Conservation (phyloP, 352 stramenopile genomes). For the Peronosclerospora sorghi region DNA sequence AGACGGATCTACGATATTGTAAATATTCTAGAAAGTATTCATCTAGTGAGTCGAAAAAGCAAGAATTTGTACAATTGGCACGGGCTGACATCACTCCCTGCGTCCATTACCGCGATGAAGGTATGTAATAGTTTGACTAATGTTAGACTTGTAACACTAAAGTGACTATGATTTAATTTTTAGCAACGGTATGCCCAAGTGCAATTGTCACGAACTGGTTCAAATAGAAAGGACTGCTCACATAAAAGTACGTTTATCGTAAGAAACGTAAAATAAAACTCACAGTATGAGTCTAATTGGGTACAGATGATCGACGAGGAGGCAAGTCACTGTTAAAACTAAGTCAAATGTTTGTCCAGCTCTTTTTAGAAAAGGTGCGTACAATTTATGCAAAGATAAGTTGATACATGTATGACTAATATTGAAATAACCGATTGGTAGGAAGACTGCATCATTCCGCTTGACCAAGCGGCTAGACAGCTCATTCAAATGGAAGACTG, state of each 20-base stretch:
- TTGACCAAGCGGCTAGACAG: constrained; percentile 89
- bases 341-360: constrained; percentile 92
- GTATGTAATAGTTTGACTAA: constrained; percentile 14
- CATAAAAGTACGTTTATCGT: constrained; percentile 34
- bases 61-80: constrained; percentile 96
- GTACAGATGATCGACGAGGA: constrained; percentile 40
- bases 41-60: constrained; percentile 90
- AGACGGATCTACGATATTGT: constrained; percentile 96
- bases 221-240: constrained; percentile 32
- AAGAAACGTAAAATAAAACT: not conserved
- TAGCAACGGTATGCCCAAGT: constrained; percentile 38
- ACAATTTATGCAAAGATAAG: not conserved
- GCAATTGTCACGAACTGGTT: constrained; percentile 11
- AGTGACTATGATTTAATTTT: not conserved
- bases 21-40: constrained; percentile 95
- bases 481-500: constrained; percentile 85
- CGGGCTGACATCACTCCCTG: constrained; percentile 48
- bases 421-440: constrained; percentile 4
- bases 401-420: not conserved
- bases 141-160: not conserved
- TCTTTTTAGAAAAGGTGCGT: constrained; percentile 85
- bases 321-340: constrained; percentile 86
- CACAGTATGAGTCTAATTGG: not conserved
- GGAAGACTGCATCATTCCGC: constrained; percentile 86
- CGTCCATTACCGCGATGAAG: constrained; percentile 65